Evolutionary conservation across 164 flowering plant genomes (phyloP).

Genomic region (Houttuynia cordata): DNA sequence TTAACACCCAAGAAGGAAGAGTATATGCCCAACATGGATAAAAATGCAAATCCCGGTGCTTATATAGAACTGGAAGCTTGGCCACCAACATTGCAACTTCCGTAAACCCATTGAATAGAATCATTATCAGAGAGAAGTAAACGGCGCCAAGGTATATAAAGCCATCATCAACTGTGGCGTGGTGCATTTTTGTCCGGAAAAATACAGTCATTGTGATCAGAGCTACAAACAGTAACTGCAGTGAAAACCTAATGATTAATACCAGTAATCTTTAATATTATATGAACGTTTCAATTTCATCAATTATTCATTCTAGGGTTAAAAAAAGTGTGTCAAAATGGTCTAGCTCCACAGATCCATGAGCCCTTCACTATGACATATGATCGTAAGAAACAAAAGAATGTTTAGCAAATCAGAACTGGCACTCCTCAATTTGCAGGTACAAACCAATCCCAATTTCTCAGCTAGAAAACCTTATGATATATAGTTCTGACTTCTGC

Average conservation of each 20-base stretch:
- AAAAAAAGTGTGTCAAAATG: no score
- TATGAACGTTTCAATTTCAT: no score
- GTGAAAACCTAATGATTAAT: conserved; percentile 6
- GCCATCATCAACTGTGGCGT: conserved; percentile 70
- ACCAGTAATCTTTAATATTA: no score
- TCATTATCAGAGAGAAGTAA: conserved; percentile 77
- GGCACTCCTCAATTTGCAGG: no score
- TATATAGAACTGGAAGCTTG: conserved; percentile 90
- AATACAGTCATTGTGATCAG: conserved; percentile 89
- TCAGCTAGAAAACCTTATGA: no score
- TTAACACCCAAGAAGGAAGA: conserved; percentile 85
- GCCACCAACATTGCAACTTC: conserved; percentile 89
- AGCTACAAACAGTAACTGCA: conserved; percentile 86
- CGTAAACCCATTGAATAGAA: conserved; percentile 92
- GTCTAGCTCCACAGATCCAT: no score
- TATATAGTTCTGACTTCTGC: no score
- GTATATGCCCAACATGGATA: conserved; percentile 95
- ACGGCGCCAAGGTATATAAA: conserved; percentile 71
- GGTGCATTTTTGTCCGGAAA: conserved; percentile 71
- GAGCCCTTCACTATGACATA: no score
- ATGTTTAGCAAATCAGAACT: no score
- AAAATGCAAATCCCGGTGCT: conserved; percentile 90
- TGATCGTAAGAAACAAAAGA: no score
- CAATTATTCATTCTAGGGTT: no score
- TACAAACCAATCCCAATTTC: no score